These are phyloP conservation scores for Primulina huaijiensis DNA, from an alignment of 257 asterid species.

Conservation along the genomic window DNA sequence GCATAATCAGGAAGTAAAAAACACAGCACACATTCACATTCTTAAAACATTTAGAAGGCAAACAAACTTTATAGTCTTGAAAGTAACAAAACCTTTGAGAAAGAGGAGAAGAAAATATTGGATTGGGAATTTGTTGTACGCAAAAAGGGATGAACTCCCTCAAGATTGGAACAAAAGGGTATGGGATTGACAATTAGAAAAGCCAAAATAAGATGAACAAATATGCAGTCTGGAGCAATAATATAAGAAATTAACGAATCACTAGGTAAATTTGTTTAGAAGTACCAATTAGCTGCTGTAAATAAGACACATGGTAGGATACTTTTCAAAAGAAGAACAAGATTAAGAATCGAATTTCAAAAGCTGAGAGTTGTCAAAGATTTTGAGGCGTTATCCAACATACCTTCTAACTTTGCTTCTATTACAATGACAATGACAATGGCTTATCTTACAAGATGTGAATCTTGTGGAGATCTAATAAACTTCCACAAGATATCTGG, in stretches of 20 bases:
- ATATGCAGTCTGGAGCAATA: not conserved
- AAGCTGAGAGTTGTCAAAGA: not conserved
- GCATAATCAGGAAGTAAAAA: conserved; percentile 27
- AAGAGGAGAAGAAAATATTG: not conserved
- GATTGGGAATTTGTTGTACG: not conserved
- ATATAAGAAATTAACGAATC: not conserved
- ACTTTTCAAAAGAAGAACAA: not conserved
- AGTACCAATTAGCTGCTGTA: not conserved
- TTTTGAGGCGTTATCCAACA: not conserved
- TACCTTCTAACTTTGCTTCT: not conserved
- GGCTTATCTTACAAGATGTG: not conserved
- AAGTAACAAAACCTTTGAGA: not conserved
- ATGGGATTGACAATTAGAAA: not conserved
- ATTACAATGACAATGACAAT: too few species aligned
- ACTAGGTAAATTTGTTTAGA: not conserved
- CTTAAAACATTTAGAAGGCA: not conserved
- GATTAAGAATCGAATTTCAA: not conserved
- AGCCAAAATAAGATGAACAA: not conserved
- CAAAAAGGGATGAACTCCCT: not conserved
- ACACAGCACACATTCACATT: conserved; percentile 2
- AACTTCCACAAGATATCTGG: not conserved
- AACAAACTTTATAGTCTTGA: not conserved
- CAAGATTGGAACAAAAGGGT: not conserved
- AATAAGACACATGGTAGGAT: not conserved
- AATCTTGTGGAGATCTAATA: not conserved